These are phyloP conservation scores for Backusella morwellensis DNA, from an alignment of 192 early-diverging fungal genomes.

Conservation along the genomic window DNA sequence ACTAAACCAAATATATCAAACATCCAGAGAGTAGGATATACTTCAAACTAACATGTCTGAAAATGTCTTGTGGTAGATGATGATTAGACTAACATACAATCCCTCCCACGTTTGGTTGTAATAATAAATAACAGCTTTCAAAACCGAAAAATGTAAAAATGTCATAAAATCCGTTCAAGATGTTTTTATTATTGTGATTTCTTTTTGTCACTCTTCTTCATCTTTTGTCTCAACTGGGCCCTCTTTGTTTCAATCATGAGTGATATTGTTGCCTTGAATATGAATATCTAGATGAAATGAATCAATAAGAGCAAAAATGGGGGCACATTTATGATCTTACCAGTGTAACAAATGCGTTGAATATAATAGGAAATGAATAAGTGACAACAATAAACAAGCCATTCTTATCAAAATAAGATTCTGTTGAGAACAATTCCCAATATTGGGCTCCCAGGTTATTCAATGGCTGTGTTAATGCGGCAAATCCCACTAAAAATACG, in stretches of 20 bases:
- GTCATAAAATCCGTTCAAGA: no score
- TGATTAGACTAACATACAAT: no score
- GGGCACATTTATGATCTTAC: slow-evolving; percentile 13
- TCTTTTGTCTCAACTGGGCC: slow-evolving; percentile 28
- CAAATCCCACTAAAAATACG: slow-evolving; percentile 34
- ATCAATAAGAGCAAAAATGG: background rate
- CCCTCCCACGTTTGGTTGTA: no score
- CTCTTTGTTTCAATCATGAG: slow-evolving; percentile 41
- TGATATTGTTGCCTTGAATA: slow-evolving; percentile 32
- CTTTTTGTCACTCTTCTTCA: background rate
- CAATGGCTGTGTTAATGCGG: slow-evolving; percentile 44
- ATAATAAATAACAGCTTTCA: no score
- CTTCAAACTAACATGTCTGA: no score
- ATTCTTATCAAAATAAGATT: slow-evolving; percentile 48
- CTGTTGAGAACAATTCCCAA: slow-evolving; percentile 44
- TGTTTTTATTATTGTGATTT: background rate
- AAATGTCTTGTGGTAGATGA: no score
- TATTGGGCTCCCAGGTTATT: slow-evolving; percentile 37
- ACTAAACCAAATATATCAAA: no score
- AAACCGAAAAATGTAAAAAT: no score
- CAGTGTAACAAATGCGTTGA: slow-evolving; percentile 38
- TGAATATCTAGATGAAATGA: slow-evolving; percentile 26
- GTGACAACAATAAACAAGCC: slow-evolving; percentile 45
- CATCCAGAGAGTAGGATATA: no score
- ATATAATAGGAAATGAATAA: slow-evolving; percentile 41